Conservation (phyloP, 129 eudicot genomes). For the Chrysanthemum lavandulifolium region DNA sequence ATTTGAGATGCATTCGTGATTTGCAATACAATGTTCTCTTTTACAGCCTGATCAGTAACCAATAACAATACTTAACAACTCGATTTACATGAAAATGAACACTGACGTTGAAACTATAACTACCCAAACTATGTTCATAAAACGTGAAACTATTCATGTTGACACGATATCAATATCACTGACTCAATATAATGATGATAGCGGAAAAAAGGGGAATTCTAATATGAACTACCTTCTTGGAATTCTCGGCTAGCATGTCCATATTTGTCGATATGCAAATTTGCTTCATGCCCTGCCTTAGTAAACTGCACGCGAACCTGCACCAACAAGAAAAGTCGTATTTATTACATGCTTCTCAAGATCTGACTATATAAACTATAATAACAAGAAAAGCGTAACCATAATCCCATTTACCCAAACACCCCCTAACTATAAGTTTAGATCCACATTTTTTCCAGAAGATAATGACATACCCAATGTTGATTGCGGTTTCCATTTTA, state of each 20-base stretch:
- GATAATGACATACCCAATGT: conserved; percentile 74
- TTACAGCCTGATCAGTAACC: conserved; percentile 57
- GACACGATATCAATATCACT: conserved; percentile 1
- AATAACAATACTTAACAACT: background rate
- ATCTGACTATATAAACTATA: background rate
- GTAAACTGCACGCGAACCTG: conserved; percentile 93
- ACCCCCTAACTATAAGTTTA: background rate
- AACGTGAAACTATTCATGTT: conserved; percentile 6
- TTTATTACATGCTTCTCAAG: background rate
- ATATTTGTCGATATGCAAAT: conserved; percentile 67
- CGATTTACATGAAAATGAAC: background rate
- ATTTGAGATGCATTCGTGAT: conserved; percentile 82
- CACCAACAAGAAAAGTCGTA: conserved; percentile 19
- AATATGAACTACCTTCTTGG: conserved; percentile 53
- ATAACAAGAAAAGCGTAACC: background rate
- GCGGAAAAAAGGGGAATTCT: background rate
- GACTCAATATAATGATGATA: background rate
- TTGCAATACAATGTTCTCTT: conserved; percentile 80
- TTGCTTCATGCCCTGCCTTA: conserved; percentile 96
- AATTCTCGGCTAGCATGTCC: conserved; percentile 51
- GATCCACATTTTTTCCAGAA: conserved; percentile 10
- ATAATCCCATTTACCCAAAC: background rate
- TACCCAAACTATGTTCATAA: background rate
- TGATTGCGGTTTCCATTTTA: conserved; percentile 99
- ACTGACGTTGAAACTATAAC: background rate